Conservation (phyloP, 202 grass and related monocot species). For the Digitaria exilis region DNA sequence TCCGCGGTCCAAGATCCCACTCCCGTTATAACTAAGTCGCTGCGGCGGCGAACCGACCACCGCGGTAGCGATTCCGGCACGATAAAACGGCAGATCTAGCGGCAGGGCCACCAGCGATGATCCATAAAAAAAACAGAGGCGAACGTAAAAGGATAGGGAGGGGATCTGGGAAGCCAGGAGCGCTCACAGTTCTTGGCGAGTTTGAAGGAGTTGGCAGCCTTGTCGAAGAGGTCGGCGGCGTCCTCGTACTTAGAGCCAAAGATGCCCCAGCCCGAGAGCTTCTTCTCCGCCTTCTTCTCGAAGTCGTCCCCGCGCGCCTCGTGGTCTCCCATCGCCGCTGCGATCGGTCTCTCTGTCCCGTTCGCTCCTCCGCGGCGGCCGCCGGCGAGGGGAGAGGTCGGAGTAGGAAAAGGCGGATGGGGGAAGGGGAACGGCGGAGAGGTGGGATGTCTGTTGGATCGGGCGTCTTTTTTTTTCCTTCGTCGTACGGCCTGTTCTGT, state of each 20-base stretch:
- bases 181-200: constrained; percentile 79
- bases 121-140: background rate
- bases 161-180: background rate
- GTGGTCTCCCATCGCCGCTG: constrained; percentile 57
- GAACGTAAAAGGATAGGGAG: background rate
- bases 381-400: background rate
- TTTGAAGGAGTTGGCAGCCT: constrained; percentile 88
- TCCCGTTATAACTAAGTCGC: background rate
- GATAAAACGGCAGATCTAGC: constrained; percentile 30
- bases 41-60: background rate
- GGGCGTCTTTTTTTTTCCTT: background rate
- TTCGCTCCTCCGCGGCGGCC: background rate
- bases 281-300: constrained; percentile 83
- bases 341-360: background rate
- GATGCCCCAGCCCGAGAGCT: constrained; percentile 62
- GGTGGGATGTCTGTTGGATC: background rate
- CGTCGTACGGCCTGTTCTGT: background rate
- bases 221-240: constrained; percentile 73
- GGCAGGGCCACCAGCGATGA: background rate
- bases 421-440: background rate
- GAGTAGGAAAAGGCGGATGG: background rate
- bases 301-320: constrained; percentile 61
- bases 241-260: constrained; percentile 70
- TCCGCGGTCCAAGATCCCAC: constrained; percentile 4
- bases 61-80: background rate